Base-by-base conservation (phyloP, 176 grass and related monocot genomes). In the Miscanthus lutarioriparius region DNA sequence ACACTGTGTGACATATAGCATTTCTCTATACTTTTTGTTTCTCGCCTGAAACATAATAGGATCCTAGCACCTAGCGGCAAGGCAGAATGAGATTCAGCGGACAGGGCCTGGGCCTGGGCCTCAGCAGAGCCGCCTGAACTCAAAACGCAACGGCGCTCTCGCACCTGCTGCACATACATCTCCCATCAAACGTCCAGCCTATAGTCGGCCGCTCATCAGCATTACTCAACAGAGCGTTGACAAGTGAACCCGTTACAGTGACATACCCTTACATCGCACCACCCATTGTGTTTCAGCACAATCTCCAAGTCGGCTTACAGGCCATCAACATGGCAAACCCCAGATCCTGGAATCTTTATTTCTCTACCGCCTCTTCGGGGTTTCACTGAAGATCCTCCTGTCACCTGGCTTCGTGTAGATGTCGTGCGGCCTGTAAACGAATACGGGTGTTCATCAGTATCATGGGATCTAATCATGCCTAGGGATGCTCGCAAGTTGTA, bases 331-430 rank as follows among this genome's bases (percentile, higher is more conserved):
- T 12, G 48, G 20, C 2, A n/a, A 35, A 12, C 23, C 32, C 19
- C 49, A 67, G n/a, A 72, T n/a, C 59, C 26, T 63, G 54, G n/a
- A 76, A 56, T 22, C 41, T 41, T 26, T 41, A 9, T 61, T 58
- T 58, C 67, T 70, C 73, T 91, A 90, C 87, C 82, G 74, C 67
- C 64, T 91, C 67, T 79, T 93, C 0, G 63, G 53, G 87, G 81
- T 80, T 86, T 95, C 56, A 45, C 80, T 58, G 85, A 67, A 78
- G 89, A 67, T 44, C 68, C 86, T 61, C 40, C 84, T 28, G 86
- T 74, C 59, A 48, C 76, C 23, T 91, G 86, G 86, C 37, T 82
- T 1, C 76, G 9, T 2, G 67, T 71, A 28, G 83, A 38, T 47
- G 67, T 91, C 54, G 27, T 64, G 72, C 81, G 40, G 78, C 88